Conservation (phyloP, 805 yeast species). For the Wickerhamiella alocasiicola region DNA sequence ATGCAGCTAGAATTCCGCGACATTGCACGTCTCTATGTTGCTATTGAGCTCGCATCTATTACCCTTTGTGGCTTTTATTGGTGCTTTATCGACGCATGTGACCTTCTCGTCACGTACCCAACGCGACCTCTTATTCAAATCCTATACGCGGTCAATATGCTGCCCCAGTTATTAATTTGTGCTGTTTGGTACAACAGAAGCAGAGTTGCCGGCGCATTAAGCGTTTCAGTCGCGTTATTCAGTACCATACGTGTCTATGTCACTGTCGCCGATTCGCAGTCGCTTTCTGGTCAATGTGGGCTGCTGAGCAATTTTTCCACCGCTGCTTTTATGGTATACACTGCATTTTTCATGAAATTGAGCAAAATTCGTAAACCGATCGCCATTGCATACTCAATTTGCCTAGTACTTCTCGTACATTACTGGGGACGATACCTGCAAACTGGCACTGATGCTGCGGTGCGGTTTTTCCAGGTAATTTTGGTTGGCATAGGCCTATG, state of each 20-base stretch:
- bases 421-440: constrained; percentile 12
- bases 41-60: constrained; percentile 1
- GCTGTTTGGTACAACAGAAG: constrained; percentile 22
- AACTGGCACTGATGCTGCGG: constrained; percentile 13
- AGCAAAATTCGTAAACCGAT: not conserved
- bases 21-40: constrained; percentile 3
- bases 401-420: constrained; percentile 12
- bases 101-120: constrained; percentile 71
- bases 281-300: constrained; percentile 16
- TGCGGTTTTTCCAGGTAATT: constrained; percentile 9
- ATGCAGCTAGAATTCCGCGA: constrained; percentile 2
- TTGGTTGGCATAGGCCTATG: constrained; percentile 6
- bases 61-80: constrained; percentile 12
- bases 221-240: constrained; percentile 55
- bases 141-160: constrained; percentile 65
- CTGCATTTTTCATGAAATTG: not conserved
- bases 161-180: constrained; percentile 60
- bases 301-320: constrained; percentile 12
- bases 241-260: constrained; percentile 85
- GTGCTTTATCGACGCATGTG: constrained; percentile 55
- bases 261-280: constrained; percentile 36
- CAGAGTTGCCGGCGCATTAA: constrained; percentile 30
- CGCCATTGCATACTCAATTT: constrained; percentile 6
- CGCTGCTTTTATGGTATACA: constrained; percentile 16
- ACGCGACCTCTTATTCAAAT: constrained; percentile 75